Evolutionary conservation across 1,139 yeast genomes (phyloP), one percentile per base, ranked within the genome.

Genomic region (Taiozyma onychis): DNA sequence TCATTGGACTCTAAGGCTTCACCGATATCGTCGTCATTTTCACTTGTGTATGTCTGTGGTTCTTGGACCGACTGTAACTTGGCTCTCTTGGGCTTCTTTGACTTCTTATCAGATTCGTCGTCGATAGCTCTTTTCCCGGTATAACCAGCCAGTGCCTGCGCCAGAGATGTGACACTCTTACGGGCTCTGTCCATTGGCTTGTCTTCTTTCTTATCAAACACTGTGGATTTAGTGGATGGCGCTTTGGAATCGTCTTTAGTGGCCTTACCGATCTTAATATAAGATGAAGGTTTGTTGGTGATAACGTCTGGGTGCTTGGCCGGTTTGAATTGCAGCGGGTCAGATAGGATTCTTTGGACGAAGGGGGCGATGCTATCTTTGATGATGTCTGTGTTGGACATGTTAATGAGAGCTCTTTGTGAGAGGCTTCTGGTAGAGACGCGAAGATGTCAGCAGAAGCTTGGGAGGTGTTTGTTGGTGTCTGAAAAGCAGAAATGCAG

Each of bases 301-400:
- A 66, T 67, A n/a, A 67, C 61, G 57, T 73, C 78, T 3, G 75
- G 72, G 41, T 60, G 62, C 49, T 64, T 66, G 6, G 84, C 86
- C 14, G 79, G 73, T 47, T 75, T 78, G 66, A 85, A 85, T 37
- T 77, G 77, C 49, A 83, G 67, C 16, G 87, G 88, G 56, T 76
- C 77, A 51, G 77, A 68, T 44, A 82, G 73, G 54, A 81, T 77
- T 61, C 86, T 72, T 60, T 81, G 85, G 51, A 81, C 77, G 49
- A 80, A 67, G 32, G 73, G 74, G 30, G 64, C 59, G 21, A 60
- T 57, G 48, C 58, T 58, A 43, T 60, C 64, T 49, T 60, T 58
- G 43, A 59, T 57, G 30, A 59, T 53, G 42, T 59, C 64, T 26
- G 57, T 32, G 13, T 51, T 55, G 51, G 57, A 54, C 61, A 58